Conservation (phyloP, 164 flowering plant genomes). For the Nymphaea colorata region DNA sequence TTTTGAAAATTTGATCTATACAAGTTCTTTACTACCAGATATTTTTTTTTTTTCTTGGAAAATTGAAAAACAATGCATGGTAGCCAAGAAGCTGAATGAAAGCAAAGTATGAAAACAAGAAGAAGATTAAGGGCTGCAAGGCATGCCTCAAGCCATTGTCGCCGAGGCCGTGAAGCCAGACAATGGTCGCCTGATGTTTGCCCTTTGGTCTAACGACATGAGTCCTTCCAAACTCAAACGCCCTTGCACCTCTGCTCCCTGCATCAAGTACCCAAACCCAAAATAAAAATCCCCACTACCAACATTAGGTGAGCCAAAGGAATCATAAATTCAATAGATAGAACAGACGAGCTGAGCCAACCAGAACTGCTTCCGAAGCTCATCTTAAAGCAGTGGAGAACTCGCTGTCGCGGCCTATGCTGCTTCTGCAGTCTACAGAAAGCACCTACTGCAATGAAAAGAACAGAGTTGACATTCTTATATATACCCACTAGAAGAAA, state of each 20-base stretch:
- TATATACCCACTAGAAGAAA: not conserved
- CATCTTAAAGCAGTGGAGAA: slow-evolving; percentile 22
- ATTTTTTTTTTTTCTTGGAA: no score
- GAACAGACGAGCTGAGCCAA: slow-evolving; percentile 53
- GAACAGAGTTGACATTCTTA: not conserved
- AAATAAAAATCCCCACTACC: not conserved
- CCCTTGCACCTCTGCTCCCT: slow-evolving; percentile 14
- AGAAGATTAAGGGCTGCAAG: not conserved
- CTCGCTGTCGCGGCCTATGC: not conserved
- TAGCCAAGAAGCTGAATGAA: no score
- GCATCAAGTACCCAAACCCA: no score
- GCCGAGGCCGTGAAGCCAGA: slow-evolving; percentile 82
- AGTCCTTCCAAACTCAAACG: slow-evolving; percentile 69
- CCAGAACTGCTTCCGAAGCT: slow-evolving; percentile 44
- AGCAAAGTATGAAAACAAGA: no score
- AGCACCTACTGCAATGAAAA: not conserved
- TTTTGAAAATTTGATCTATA: no score
- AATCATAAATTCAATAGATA: not conserved
- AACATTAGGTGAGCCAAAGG: not conserved
- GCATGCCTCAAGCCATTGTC: slow-evolving; percentile 73
- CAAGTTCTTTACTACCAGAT: no score
- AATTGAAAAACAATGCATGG: no score
- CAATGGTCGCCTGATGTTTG: slow-evolving; percentile 68
- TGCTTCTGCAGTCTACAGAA: not conserved
- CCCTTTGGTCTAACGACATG: slow-evolving; percentile 79